Evolutionary conservation across 2,329 filamentous ascomycete genomes (phyloP).

Genomic region (Pseudohalonectria lignicola): DNA sequence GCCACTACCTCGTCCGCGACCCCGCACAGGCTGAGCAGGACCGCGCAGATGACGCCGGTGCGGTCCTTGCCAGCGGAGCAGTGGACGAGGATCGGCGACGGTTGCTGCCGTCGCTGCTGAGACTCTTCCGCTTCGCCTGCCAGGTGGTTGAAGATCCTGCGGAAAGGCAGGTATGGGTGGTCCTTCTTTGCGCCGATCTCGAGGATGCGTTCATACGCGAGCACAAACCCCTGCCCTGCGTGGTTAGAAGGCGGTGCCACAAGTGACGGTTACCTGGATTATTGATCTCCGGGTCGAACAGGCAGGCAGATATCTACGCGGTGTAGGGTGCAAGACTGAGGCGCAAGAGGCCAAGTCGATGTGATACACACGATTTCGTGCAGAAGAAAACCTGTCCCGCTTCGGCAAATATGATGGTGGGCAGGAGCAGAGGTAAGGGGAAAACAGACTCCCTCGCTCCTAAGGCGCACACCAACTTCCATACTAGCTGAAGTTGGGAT

Average conservation of each 20-base stretch:
- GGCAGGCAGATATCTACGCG: no score
- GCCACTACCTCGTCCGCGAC: slow-evolving; percentile 49
- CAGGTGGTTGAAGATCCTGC: slow-evolving; percentile 43
- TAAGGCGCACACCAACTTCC: no score
- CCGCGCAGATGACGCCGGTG: slow-evolving; percentile 58
- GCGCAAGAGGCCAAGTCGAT: no score
- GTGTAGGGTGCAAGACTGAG: no score
- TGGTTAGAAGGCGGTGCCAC: slow-evolving; percentile 3
- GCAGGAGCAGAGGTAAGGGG: no score
- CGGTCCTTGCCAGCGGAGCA: slow-evolving; percentile 72
- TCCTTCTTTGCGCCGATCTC: slow-evolving; percentile 29
- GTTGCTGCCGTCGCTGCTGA: slow-evolving; percentile 20
- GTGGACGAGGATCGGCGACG: slow-evolving; percentile 50
- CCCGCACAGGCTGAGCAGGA: slow-evolving; percentile 54
- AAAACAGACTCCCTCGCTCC: no score
- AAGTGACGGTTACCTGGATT: no score
- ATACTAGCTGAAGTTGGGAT: no score
- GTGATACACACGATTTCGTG: no score
- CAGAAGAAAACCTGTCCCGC: no score
- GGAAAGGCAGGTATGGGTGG: slow-evolving; percentile 43
- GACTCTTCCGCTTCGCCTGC: slow-evolving; percentile 19
- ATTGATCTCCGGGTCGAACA: no score
- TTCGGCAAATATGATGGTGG: no score
- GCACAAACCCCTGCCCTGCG: slow-evolving; percentile 47
- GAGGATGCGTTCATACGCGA: slow-evolving; percentile 53